Evolutionary conservation across 2,329 filamentous ascomycete species (phyloP), one percentile per base, ranked within the genome.

Genomic region (Aspergillus versicolor): DNA sequence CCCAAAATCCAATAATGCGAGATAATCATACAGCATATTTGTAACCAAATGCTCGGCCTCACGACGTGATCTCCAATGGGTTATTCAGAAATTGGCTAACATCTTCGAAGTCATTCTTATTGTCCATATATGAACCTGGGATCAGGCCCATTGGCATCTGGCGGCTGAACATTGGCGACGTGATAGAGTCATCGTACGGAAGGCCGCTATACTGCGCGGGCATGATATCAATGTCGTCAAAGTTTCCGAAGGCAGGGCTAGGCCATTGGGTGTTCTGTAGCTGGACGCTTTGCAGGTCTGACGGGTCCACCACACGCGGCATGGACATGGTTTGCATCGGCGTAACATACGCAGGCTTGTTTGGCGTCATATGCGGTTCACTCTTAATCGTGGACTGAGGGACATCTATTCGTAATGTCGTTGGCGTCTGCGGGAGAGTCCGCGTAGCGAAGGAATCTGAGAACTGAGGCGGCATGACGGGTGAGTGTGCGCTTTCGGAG

Each of bases 401-500:
- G 13, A 62, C 64, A 61, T 64, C 69, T 47, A 61, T 60, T n/a
- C 64, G 67, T 7, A 53, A 34, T 13, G 67, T 72, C 1, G 76
- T 73, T 8, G 76, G 76, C 4, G 76, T 78, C 5, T 73, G 75
- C 30, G 76, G 68, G 59, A 75, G 45, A 54, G 72, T 66, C 45
- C 71, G 65, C 7, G 63, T 13, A 30, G 40, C 61, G 52, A 70
- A 71, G 22, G 67, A 60, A 34, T 71, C 70, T 49, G 67, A 64
- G 60, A 68, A 72, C 22, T 64, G 67, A 9, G 69, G 60, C 17
- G 63, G 65, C 32, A 69, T 62, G 32, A 71, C 60, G 24, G 77
- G 75, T 5, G 75, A 79, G 51, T 82, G 79, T 44, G 79, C 79
- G 62, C 80, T 80, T 27, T 85, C 82, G 5, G 84, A 85, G 49